Evolutionary conservation across 176 grass and related monocot genomes (phyloP), one percentile per base, ranked within the genome.

Genomic region (Microstegium vimineum): DNA sequence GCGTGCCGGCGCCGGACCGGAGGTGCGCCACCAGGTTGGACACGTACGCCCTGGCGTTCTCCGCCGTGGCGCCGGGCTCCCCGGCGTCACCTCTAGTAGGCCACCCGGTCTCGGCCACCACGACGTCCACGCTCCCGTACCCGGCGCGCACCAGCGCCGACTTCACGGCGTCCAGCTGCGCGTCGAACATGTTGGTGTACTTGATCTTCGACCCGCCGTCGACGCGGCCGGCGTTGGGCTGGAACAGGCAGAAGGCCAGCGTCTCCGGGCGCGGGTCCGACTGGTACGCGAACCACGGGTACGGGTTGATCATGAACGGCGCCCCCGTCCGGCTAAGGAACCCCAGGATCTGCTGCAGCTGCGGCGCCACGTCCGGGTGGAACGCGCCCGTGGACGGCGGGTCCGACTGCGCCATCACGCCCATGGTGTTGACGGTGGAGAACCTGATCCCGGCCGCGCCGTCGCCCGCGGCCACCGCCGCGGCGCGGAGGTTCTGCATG

Each of bases 101-200:
- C 95, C 95, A 98, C 12, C 95, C 95, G 0, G 95, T 98, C 90
- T 98, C 95, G 7, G 95, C 95, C 20, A 98, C 95, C n/a, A 98
- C 89, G 77, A 98, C 81, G 4, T 93, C 90, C 16, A 82, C 87
- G 66, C 12, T n/a, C 0, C 90, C 75, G 90, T 88, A 98, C 6
- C 92, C 92, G 27, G 79, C 73, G 1, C 88, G 76, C 9, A 43
- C 35, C 38, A 98, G 76, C 18, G 95, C 95, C 2, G 95, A 87
- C 71, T 73, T 86, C 8, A 98, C 90, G 38, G 92, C 95, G 76
- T 98, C 95, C 6, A 98, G 71, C 85, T 98, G 95, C 79, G 95
- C 95, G 77, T 98, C 95, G 90, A 98, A 98, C 95, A 98, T 98
- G 92, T 98, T 98, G 84, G 88, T 85, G 85, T 98, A 98, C 42